Evolutionary conservation across 768 basidiomycete species (phyloP).

Genomic region (Rhodotorula babjevae): DNA sequence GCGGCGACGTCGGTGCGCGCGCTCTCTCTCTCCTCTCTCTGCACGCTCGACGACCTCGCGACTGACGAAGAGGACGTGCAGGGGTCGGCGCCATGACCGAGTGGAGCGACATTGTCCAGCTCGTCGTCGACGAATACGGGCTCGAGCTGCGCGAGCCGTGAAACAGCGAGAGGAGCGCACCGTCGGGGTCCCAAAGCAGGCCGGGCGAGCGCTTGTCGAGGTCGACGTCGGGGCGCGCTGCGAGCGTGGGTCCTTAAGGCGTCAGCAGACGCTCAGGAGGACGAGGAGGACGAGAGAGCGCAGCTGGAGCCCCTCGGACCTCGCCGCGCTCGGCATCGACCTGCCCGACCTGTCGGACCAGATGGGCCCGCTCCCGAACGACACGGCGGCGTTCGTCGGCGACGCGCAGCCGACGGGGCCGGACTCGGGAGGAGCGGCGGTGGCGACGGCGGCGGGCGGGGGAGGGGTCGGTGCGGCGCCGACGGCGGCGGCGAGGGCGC

Average conservation of each 20-base stretch:
- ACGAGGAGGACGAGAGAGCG: no score
- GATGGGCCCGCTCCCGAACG: background rate
- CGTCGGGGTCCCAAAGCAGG: no score
- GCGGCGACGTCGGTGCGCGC: conserved; percentile 77
- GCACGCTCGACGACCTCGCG: conserved; percentile 2
- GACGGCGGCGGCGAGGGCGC: no score
- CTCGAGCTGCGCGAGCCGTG: conserved; percentile 3
- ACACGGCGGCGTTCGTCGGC: background rate
- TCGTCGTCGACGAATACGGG: conserved; percentile 44
- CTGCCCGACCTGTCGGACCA: background rate
- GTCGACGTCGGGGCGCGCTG: no score
- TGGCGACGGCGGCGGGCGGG: no score
- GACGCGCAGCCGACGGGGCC: background rate
- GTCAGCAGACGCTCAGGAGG: no score
- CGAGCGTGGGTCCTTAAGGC: no score
- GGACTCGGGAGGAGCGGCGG: no score
- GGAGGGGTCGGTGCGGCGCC: no score
- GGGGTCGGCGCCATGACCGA: conserved; percentile 94
- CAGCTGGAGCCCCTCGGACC: no score
- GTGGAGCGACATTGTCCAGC: conserved; percentile 71
- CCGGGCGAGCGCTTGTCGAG: no score
- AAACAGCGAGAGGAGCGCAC: no score
- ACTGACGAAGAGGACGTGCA: conserved; percentile 43
- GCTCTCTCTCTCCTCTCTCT: conserved; percentile 4
- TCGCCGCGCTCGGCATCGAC: background rate